Conservation (phyloP, 305 asterid genomes). For the Caryopteris hybrid region DNA sequence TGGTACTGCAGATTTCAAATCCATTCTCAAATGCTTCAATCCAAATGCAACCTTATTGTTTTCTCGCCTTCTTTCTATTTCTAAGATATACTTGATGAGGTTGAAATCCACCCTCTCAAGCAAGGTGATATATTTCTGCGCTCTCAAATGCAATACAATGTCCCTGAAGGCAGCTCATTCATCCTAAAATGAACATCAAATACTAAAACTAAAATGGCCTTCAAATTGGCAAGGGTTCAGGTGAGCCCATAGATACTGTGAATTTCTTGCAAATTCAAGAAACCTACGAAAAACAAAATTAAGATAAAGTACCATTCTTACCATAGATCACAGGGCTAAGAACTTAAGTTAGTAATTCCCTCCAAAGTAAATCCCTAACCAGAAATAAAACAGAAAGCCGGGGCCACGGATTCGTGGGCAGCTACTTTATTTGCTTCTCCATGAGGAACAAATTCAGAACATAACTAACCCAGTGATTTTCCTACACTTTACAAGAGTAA, state of each 20-base stretch:
- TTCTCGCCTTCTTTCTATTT: background rate
- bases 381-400: too few species aligned
- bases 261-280: background rate
- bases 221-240: background rate
- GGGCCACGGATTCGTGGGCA: too few species aligned
- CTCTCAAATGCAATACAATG: background rate
- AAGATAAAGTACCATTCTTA: background rate
- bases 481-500: background rate
- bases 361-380: constrained; percentile 1
- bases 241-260: background rate
- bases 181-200: background rate
- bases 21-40: too few species aligned
- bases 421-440: too few species aligned
- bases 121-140: background rate
- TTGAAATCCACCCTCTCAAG: background rate
- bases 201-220: background rate
- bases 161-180: background rate
- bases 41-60: too few species aligned
- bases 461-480: background rate
- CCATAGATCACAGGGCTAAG: too few species aligned
- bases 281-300: background rate
- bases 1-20: too few species aligned
- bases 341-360: background rate
- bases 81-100: background rate
- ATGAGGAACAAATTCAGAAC: background rate